A percentile compares a stretch with the other conserved stretches of the same genome.
Evolutionary conservation across 192 early-diverging fungal genomes (phyloP).

Genomic region (Coemansia sp.): DNA sequence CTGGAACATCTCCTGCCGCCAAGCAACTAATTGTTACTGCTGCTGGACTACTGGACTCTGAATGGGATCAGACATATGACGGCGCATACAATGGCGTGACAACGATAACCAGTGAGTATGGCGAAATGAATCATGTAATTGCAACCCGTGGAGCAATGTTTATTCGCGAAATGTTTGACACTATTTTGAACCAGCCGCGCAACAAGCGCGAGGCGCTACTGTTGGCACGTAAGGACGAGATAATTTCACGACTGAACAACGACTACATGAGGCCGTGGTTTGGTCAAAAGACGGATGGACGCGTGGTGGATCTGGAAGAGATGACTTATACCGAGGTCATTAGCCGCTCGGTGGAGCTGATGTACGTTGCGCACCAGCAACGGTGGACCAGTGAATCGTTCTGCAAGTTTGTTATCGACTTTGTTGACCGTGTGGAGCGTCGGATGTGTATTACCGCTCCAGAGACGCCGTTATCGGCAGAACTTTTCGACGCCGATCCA

Average conservation of each 20-base stretch:
- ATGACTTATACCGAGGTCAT: slow-evolving; percentile 94
- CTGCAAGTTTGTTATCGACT: slow-evolving; percentile 69
- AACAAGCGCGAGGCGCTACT: slow-evolving; percentile 75
- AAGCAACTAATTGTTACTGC: slow-evolving; percentile 87
- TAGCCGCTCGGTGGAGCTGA: slow-evolving; percentile 74
- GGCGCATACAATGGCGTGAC: slow-evolving; percentile 76
- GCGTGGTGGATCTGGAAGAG: slow-evolving; percentile 75
- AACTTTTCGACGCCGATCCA: background rate
- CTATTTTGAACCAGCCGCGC: slow-evolving; percentile 77
- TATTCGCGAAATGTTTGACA: slow-evolving; percentile 78
- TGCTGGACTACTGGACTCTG: slow-evolving; percentile 73
- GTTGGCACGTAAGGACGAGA: slow-evolving; percentile 70
- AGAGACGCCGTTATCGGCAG: background rate
- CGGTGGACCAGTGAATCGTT: slow-evolving; percentile 81
- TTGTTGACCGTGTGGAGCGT: slow-evolving; percentile 64
- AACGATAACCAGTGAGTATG: slow-evolving; percentile 84
- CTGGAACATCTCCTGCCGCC: slow-evolving; percentile 68
- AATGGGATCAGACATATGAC: slow-evolving; percentile 85
- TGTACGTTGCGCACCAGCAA: slow-evolving; percentile 73
- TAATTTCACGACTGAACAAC: slow-evolving; percentile 74
- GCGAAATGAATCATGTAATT: slow-evolving; percentile 92
- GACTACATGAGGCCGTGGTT: slow-evolving; percentile 86
- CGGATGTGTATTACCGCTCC: slow-evolving; percentile 39
- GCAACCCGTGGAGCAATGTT: slow-evolving; percentile 78
- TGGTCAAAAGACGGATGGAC: slow-evolving; percentile 75